Evolutionary conservation across 768 basidiomycete species (phyloP), one percentile per base, ranked within the genome.

Genomic region (Cyathus striatus): DNA sequence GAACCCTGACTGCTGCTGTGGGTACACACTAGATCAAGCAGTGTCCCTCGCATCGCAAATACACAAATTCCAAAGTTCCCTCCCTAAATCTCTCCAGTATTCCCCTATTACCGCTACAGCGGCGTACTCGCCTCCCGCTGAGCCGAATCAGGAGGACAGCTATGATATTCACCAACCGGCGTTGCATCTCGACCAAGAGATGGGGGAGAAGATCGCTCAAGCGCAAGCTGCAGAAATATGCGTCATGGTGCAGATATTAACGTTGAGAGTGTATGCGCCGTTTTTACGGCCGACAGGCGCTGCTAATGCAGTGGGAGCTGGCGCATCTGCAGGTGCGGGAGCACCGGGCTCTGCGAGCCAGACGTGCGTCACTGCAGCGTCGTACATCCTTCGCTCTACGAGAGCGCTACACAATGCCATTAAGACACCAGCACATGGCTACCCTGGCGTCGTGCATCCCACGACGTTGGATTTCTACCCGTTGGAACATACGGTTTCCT

Each of bases 231-330:
- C 75, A 60, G 79, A 86, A 49, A 61, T 88, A 38, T 70, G 72
- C 1, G 72, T 85, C 34, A 66, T 76, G 40, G 78, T 80, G 4
- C 72, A 86, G 49, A 62, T 77, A 27, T 56, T 89, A 41, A 65
- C 85, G 42, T 62, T 87, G 48, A 79, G 78, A 59, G 64, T 78
- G 5, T 88, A 82, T 55, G 55, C 79, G n/a, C 86, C 87, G 0
- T 85, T 87, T 60, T 59, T 87, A 46, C 65, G 69, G 3, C 53
- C 53, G 6, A 38, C 51, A 0, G 26, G 40, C 17, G 48, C 38
- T 24, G 16, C 38, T 23, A 14, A 14, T 4, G 3, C 36, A 6
- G 26, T 30, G 7, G n/a, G 39, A n/a, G 12, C 42, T 9, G 18
- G 9, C n/a, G n/a, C n/a, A n/a, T n/a, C n/a, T n/a, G n/a, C n/a